Conservation (phyloP, 495 filamentous ascomycete species). For the Clavariopsis aquatica region DNA sequence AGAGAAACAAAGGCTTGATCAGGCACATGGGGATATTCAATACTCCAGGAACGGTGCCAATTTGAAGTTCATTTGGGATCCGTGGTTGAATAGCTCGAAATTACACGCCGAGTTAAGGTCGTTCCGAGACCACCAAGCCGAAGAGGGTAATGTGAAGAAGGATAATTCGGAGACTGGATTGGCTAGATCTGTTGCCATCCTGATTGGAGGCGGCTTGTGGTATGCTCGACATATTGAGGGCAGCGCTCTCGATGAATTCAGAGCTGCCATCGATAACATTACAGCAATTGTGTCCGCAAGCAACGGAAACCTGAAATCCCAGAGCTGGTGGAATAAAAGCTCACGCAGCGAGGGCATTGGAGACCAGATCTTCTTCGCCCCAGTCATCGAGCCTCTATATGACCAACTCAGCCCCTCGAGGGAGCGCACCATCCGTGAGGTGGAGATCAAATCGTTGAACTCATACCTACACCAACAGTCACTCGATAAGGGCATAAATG, state of each 20-base stretch:
- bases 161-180: constrained; percentile 14
- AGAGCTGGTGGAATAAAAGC: background rate
- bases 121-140: constrained; percentile 25
- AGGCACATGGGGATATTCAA: constrained; percentile 50
- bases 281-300: constrained; percentile 37
- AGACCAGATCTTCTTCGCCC: constrained; percentile 49
- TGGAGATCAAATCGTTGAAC: constrained; percentile 58
- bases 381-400: constrained; percentile 59
- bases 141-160: background rate
- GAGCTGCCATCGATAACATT: constrained; percentile 50
- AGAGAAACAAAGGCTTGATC: constrained; percentile 37
- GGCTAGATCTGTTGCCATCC: constrained; percentile 37
- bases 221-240: constrained; percentile 54
- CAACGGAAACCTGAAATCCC: no score
- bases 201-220: constrained; percentile 60
- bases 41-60: constrained; percentile 48
- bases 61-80: constrained; percentile 63
- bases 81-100: constrained; percentile 58
- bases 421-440: constrained; percentile 52
- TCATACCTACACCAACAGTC: constrained; percentile 54
- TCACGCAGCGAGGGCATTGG: constrained; percentile 28
- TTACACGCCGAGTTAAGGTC: constrained; percentile 48
- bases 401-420: constrained; percentile 51
- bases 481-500: constrained; percentile 47
- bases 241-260: constrained; percentile 51